Conservation (phyloP, 2,329 filamentous ascomycete species). For the Talaromyces atroroseus region DNA sequence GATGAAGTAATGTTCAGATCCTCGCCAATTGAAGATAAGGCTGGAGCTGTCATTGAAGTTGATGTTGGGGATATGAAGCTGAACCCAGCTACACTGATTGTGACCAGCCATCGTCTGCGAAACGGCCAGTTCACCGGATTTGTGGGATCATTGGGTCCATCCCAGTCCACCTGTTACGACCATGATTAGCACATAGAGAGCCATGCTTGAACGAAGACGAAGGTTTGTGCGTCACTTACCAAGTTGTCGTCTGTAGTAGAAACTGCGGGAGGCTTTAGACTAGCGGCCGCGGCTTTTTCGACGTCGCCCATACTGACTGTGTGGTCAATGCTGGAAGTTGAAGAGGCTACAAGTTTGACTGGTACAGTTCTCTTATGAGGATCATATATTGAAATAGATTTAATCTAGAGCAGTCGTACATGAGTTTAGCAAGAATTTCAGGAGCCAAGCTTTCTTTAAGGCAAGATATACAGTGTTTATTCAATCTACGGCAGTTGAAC, state of each 20-base stretch:
- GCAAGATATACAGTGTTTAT: neutral
- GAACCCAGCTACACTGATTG: conserved; percentile 45
- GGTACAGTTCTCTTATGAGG: neutral
- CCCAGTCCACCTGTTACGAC: conserved; percentile 49
- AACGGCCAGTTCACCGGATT: conserved; percentile 58
- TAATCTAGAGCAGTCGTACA: neutral
- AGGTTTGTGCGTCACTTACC: neutral
- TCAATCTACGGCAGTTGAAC: neutral
- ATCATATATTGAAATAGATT: neutral
- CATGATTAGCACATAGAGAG: neutral
- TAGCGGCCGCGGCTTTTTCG: neutral
- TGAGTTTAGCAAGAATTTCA: neutral
- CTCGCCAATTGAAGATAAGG: neutral
- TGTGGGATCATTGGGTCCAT: conserved; percentile 50
- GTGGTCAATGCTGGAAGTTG: neutral
- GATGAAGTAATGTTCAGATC: neutral
- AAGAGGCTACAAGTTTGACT: neutral
- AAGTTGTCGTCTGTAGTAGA: neutral
- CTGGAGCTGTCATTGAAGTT: neutral
- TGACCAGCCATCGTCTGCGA: conserved; percentile 41
- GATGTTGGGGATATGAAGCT: conserved; percentile 34
- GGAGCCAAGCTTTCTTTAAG: neutral
- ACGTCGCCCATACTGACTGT: neutral
- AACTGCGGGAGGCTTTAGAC: neutral
- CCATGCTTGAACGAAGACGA: neutral